Percentiles rank a stretch among this genome's conserved stretches.
Evolutionary conservation across 31 red algal genomes (phyloP).

Genomic region (Asparagopsis taxiformis): DNA sequence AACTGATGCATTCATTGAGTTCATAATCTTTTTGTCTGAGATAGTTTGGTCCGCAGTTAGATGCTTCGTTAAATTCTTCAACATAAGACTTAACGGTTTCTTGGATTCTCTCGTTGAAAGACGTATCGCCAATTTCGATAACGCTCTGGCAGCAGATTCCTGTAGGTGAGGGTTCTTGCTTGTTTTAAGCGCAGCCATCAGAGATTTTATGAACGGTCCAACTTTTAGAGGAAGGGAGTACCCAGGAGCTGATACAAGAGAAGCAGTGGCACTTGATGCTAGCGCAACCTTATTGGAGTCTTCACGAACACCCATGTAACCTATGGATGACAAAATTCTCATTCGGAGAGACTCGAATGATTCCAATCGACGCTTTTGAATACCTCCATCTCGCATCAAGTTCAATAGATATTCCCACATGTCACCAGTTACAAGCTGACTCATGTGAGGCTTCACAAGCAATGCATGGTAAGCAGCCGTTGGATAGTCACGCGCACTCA

Average conservation of each 20-base stretch:
- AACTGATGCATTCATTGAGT: constrained; percentile 15
- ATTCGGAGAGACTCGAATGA: constrained; percentile 63
- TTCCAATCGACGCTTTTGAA: constrained; percentile 56
- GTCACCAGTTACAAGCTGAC: constrained; percentile 42
- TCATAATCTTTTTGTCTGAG: constrained; percentile 26
- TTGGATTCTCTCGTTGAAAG: constrained; percentile 28
- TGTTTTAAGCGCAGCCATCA: constrained; percentile 54
- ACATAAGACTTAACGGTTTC: constrained; percentile 58
- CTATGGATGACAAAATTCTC: constrained; percentile 68
- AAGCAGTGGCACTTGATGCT: constrained; percentile 56
- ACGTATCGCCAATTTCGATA: constrained; percentile 57
- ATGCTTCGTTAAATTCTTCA: constrained; percentile 85
- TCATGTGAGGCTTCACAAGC: constrained; percentile 35
- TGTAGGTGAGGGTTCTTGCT: constrained; percentile 59
- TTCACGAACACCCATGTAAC: constrained; percentile 39
- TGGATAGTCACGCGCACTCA: constrained; percentile 20
- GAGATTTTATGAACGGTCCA: constrained; percentile 73
- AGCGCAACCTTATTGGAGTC: constrained; percentile 32
- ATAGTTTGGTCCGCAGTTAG: constrained; percentile 40
- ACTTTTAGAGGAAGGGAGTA: constrained; percentile 63
- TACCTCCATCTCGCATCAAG: constrained; percentile 9
- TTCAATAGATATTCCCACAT: constrained; percentile 42
- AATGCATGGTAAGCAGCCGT: constrained; percentile 33
- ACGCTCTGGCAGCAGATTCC: constrained; percentile 35
- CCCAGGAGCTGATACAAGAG: constrained; percentile 33